Base-by-base conservation (phyloP, 2,329 filamentous ascomycete species). In the Ilyonectria sp. region DNA sequence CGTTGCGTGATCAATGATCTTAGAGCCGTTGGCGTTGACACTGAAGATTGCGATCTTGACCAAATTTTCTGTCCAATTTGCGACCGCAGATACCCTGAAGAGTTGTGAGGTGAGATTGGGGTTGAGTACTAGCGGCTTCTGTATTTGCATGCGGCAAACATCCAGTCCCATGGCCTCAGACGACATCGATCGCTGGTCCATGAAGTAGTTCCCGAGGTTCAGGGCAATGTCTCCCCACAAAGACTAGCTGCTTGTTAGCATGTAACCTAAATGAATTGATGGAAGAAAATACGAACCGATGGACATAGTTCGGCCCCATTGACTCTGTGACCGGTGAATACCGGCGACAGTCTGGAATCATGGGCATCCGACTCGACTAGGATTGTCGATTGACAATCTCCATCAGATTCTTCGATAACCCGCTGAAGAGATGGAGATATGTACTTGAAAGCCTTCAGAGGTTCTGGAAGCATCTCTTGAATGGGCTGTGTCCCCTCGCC, bases 401-500 rank as follows among this genome's bases (percentile, higher is more conserved):
- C 61, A 31, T 70, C 65, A 6, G 47, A 35, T 35, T 74, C 72
- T 40, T 72, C 63, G 7, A 74, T 53, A 4, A 74, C 65, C 19
- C 56, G 63, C 23, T 74, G 72, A 5, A 74, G 63, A 29, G 72
- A 74, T 1, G 71, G 72, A 0, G 72, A 73, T 4, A 73, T 37
- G 60, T 60, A 66, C 37, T 74, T 69, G 57, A 62, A 23, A 8
- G 63, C 7, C 11, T 29, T 59, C 11, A 52, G 43, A 0, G n/a
- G 15, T 23, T 65, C 35, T 13, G 47, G 13, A 1, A 31, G 11
- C 9, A 7, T 21, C 4, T 44, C 2, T 6, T 46, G 6, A 4
- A 50, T 1, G 10, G 33, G 13, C 11, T 69, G 67, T 15, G 44
- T n/a, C 4, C 61, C 40, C 15, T 83, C 63, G 88, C 89, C 49